Percentiles rank a stretch among this genome's conserved stretches.
Conservation (phyloP, 768 basidiomycete genomes). For the Calocera cornea region DNA sequence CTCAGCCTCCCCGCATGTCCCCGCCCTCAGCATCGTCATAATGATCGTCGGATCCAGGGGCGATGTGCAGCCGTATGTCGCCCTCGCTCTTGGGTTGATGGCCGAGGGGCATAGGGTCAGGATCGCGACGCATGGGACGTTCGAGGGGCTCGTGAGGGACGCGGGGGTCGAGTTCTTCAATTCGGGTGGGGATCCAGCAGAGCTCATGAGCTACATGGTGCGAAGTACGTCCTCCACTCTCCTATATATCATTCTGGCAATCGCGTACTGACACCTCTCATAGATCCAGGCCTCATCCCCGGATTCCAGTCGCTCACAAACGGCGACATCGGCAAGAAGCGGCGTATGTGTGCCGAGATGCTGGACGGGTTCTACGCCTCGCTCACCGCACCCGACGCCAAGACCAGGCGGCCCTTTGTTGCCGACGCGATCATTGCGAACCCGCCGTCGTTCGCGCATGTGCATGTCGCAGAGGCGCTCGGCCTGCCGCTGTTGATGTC, state of each 20-base stretch:
- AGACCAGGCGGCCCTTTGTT: constrained; percentile 35
- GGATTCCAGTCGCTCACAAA: constrained; percentile 44
- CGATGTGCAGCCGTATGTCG: constrained; percentile 54
- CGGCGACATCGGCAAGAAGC: constrained; percentile 46
- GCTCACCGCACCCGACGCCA: constrained; percentile 35
- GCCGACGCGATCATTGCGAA: constrained; percentile 56
- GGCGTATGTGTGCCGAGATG: constrained; percentile 46
- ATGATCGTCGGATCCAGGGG: constrained; percentile 57
- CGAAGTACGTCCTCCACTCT: constrained; percentile 33
- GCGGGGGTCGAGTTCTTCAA: constrained; percentile 44
- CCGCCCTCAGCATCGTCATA: constrained; percentile 42
- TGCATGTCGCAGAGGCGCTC: constrained; percentile 51
- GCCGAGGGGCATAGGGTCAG: constrained; percentile 45
- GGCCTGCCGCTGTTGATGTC: constrained; percentile 43
- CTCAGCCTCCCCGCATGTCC: constrained; percentile 13
- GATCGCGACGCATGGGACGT: constrained; percentile 49
- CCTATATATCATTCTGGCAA: neutral
- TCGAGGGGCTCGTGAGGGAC: constrained; percentile 39
- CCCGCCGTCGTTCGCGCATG: constrained; percentile 51
- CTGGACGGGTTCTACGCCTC: constrained; percentile 47
- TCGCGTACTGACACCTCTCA: constrained; percentile 3
- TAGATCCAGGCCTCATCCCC: constrained; percentile 53
- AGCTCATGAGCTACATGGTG: constrained; percentile 61
- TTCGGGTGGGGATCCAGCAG: constrained; percentile 49
- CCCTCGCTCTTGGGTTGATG: constrained; percentile 37